Conservation (phyloP, 2,329 filamentous ascomycete genomes). For the Neofusicoccum cordaticola region DNA sequence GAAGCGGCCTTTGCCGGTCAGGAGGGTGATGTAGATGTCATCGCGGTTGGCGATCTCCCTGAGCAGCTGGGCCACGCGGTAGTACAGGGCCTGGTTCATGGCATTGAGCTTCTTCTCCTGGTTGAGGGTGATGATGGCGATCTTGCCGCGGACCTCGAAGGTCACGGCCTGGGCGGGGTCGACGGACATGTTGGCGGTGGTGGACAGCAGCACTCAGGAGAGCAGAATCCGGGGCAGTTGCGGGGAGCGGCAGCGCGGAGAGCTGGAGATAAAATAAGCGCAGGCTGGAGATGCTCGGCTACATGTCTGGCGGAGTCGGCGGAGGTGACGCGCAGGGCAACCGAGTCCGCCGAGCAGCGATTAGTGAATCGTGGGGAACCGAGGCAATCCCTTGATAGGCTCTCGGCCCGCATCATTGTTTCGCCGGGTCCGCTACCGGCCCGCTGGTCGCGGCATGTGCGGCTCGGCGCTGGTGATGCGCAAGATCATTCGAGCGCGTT, state of each 20-base stretch:
- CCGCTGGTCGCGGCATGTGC: neutral
- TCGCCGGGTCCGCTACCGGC: neutral
- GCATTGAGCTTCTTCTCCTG: conserved; percentile 86
- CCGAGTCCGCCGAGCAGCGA: neutral
- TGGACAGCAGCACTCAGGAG: neutral
- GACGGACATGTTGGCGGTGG: neutral
- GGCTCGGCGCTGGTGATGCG: neutral
- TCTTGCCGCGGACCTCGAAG: conserved; percentile 63
- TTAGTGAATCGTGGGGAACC: conserved; percentile 16
- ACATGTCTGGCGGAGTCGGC: neutral
- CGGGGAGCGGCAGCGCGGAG: neutral
- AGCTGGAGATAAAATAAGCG: neutral
- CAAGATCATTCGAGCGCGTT: conserved; percentile 21
- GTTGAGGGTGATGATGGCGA: conserved; percentile 84
- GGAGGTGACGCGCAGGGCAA: conserved; percentile 5
- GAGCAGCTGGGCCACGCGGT: conserved; percentile 68
- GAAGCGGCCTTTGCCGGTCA: conserved; percentile 75
- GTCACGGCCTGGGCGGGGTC: conserved; percentile 48
- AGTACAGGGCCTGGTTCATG: conserved; percentile 70
- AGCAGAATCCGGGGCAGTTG: neutral
- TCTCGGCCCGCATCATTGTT: conserved; percentile 7
- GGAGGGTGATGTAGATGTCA: conserved; percentile 78
- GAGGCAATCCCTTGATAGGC: conserved; percentile 5
- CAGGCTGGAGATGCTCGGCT: neutral
- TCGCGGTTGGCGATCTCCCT: conserved; percentile 74